Conservation (phyloP, 1,139 yeast genomes). For the Kluyveromyces sp. region DNA sequence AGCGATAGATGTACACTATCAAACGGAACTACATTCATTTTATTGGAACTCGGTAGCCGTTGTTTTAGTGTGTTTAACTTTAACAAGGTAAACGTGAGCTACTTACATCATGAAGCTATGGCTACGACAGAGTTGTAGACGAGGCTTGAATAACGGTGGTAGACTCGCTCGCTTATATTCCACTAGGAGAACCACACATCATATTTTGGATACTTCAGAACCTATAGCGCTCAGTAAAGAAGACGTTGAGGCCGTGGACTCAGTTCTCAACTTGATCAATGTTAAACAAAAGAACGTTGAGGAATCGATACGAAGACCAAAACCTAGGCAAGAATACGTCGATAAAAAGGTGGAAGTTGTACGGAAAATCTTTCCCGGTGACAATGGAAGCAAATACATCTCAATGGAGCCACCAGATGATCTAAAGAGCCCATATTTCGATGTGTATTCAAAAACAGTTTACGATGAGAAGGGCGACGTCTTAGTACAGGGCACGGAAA, state of each 20-base stretch:
- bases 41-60: too few relatives aligned
- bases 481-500: conserved; percentile 5
- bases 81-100: neutral
- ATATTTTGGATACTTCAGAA: neutral
- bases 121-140: neutral
- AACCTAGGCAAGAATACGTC: conserved; percentile 13
- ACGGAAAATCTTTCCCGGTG: conserved; percentile 1
- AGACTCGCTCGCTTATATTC: conserved; percentile 1
- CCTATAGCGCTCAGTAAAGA: conserved; percentile 1
- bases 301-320: neutral
- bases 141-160: neutral
- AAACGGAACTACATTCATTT: too few relatives aligned
- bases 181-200: conserved; percentile 1
- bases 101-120: neutral
- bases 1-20: too few relatives aligned
- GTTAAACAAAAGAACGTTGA: neutral
- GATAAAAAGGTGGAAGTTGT: conserved; percentile 11
- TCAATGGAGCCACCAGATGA: conserved; percentile 2
- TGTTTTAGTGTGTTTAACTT: neutral
- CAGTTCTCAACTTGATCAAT: neutral
- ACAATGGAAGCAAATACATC: neutral
- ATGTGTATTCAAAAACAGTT: conserved; percentile 3
- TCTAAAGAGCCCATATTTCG: conserved; percentile 4
- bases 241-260: conserved; percentile 1
- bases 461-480: conserved; percentile 1